Evolutionary conservation across 106 monocot species (phyloP).

Genomic region (Triglochin maritima): DNA sequence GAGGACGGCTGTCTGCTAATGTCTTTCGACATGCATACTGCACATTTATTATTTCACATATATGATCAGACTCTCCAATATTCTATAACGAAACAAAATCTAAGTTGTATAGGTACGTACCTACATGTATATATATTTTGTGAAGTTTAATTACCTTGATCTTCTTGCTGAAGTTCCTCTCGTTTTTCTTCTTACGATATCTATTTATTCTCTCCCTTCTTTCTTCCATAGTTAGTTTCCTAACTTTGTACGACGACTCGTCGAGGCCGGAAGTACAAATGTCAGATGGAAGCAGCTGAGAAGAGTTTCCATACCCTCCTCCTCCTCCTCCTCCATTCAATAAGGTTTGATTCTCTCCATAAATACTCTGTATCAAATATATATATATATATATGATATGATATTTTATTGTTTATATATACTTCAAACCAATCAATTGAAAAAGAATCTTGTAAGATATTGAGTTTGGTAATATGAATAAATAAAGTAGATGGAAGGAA

Average conservation of each 20-base stretch:
- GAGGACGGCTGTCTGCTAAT: conserved; percentile 18
- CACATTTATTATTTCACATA: background rate
- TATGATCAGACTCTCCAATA: too few species aligned
- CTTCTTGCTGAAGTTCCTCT: conserved; percentile 27
- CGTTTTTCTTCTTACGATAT: conserved; percentile 22
- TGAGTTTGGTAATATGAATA: too few species aligned
- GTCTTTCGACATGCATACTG: conserved; percentile 28
- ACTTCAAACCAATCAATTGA: too few species aligned
- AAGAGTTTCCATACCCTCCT: too few species aligned
- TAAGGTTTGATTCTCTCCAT: too few species aligned
- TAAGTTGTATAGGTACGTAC: background rate
- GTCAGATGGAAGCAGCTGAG: background rate
- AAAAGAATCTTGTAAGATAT: too few species aligned
- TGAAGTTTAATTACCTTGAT: conserved; percentile 12
- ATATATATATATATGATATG: too few species aligned
- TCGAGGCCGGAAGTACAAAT: conserved; percentile 3
- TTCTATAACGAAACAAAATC: too few species aligned
- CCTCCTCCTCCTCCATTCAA: too few species aligned
- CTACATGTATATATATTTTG: background rate
- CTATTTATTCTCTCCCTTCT: conserved; percentile 20
- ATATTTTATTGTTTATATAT: too few species aligned
- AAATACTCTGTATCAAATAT: too few species aligned
- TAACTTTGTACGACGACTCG: conserved; percentile 14
- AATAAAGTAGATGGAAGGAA: too few species aligned
- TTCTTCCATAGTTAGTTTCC: conserved; percentile 9